These are phyloP conservation scores for Elaphomyces granulatus DNA, from an alignment of 495 filamentous ascomycete species.

Conservation along the genomic window DNA sequence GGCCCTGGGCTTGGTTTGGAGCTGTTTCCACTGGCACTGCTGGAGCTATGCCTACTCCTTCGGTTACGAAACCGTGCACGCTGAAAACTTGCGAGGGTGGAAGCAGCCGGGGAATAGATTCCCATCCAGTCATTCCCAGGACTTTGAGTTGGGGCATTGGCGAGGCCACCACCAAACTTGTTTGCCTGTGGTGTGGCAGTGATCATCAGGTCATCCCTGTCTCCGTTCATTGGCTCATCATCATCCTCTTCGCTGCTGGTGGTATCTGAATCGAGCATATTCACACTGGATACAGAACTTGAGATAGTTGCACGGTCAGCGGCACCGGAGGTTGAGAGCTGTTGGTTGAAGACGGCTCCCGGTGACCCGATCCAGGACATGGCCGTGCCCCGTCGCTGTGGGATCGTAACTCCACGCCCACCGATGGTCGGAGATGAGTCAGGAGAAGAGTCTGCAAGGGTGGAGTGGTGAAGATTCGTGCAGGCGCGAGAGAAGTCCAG, in stretches of 20 bases:
- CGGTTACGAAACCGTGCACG: slow-evolving; percentile 41
- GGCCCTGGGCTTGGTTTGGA: slow-evolving; percentile 52
- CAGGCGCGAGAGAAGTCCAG: slow-evolving; percentile 88
- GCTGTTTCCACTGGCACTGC: slow-evolving; percentile 54
- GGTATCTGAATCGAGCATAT: slow-evolving; percentile 66
- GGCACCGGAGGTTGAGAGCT: slow-evolving; percentile 27
- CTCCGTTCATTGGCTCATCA: slow-evolving; percentile 65
- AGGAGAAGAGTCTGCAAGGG: slow-evolving; percentile 77
- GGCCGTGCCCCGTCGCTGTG: slow-evolving; percentile 36
- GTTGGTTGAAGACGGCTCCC: slow-evolving; percentile 25
- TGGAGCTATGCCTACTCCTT: slow-evolving; percentile 50
- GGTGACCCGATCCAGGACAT: slow-evolving; percentile 28
- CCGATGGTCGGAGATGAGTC: slow-evolving; percentile 84
- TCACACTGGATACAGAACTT: slow-evolving; percentile 74
- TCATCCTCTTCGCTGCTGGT: slow-evolving; percentile 58
- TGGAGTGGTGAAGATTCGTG: slow-evolving; percentile 93
- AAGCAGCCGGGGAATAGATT: slow-evolving; percentile 49
- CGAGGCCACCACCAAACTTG: slow-evolving; percentile 21
- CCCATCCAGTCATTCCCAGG: slow-evolving; percentile 45
- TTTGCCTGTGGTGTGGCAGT: slow-evolving; percentile 40
- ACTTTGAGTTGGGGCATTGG: slow-evolving; percentile 30
- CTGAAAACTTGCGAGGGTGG: slow-evolving; percentile 63
- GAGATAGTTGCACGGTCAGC: slow-evolving; percentile 60
- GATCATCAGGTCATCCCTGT: slow-evolving; percentile 64
- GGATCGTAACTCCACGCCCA: slow-evolving; percentile 67